These are phyloP conservation scores for Penicillium nucicola DNA, from an alignment of 495 filamentous ascomycete genomes.

Conservation along the genomic window DNA sequence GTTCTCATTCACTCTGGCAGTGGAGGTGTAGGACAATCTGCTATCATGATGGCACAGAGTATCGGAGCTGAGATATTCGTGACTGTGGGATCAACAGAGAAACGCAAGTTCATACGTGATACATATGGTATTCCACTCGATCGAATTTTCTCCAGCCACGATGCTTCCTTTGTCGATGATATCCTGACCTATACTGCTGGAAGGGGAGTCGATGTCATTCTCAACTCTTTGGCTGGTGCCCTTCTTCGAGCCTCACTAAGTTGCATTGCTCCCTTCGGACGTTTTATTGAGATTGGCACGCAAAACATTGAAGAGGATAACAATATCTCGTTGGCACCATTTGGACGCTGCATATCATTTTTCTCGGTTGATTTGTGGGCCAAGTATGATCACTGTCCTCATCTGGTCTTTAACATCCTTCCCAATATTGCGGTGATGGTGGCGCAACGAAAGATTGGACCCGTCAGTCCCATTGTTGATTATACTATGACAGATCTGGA, in stretches of 20 bases:
- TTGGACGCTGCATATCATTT: slow-evolving; percentile 36
- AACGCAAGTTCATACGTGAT: slow-evolving; percentile 34
- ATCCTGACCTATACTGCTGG: slow-evolving; percentile 40
- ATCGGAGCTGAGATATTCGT: slow-evolving; percentile 56
- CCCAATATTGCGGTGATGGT: slow-evolving; percentile 23
- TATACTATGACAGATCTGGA: slow-evolving; percentile 42
- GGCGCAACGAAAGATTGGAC: slow-evolving; percentile 18
- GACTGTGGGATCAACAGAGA: slow-evolving; percentile 50
- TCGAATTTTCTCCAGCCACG: slow-evolving; percentile 44
- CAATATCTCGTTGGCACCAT: slow-evolving; percentile 36
- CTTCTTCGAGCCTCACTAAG: slow-evolving; percentile 46
- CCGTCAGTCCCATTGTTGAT: slow-evolving; percentile 33
- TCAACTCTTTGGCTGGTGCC: slow-evolving; percentile 51
- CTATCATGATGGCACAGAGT: slow-evolving; percentile 54
- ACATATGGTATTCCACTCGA: slow-evolving; percentile 32
- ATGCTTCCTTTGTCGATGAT: slow-evolving; percentile 21
- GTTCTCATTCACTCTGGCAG: slow-evolving; percentile 60
- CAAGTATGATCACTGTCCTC: slow-evolving; percentile 24
- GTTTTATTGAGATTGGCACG: slow-evolving; percentile 49
- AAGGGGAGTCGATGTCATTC: slow-evolving; percentile 48
- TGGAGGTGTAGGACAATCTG: slow-evolving; percentile 58
- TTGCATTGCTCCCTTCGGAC: slow-evolving; percentile 53
- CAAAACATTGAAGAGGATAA: slow-evolving; percentile 19
- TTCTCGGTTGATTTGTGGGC: slow-evolving; percentile 24
- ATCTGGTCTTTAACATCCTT: slow-evolving; percentile 32